Evolutionary conservation across 2,329 filamentous ascomycete species (phyloP).

Genomic region (Lachnellula arida): DNA sequence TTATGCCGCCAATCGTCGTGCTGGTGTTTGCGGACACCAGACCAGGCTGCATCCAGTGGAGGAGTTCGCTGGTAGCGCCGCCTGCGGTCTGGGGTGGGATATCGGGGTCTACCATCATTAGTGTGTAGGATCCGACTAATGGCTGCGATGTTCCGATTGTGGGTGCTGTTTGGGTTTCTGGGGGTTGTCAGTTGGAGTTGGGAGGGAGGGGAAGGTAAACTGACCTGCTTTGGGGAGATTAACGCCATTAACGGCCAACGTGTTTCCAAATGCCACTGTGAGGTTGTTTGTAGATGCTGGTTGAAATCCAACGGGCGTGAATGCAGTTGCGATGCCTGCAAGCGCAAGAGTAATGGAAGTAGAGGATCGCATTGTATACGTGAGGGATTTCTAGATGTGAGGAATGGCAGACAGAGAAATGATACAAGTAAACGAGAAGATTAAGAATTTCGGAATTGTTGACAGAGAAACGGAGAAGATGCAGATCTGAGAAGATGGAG

Average conservation of each 20-base stretch:
- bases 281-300: slow-evolving; percentile 23
- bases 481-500: too few species aligned
- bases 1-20: slow-evolving; percentile 20
- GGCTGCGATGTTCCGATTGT: slow-evolving; percentile 19
- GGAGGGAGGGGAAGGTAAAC: neutral
- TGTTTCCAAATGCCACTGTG: slow-evolving; percentile 23
- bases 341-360: slow-evolving; percentile 21
- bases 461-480: neutral
- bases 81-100: slow-evolving; percentile 20
- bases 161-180: slow-evolving; percentile 19
- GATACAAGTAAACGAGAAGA: neutral
- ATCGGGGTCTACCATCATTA: slow-evolving; percentile 30
- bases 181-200: neutral
- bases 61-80: slow-evolving; percentile 21
- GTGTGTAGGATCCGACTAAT: slow-evolving; percentile 24
- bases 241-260: slow-evolving; percentile 23
- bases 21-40: slow-evolving; percentile 19
- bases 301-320: slow-evolving; percentile 25
- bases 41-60: slow-evolving; percentile 30
- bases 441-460: neutral
- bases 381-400: neutral
- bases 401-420: neutral
- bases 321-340: slow-evolving; percentile 23
- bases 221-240: slow-evolving; percentile 23
- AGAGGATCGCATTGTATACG: slow-evolving; percentile 20